Evolutionary conservation across 768 basidiomycete genomes (phyloP).

Genomic region (Auriscalpium vulgare): DNA sequence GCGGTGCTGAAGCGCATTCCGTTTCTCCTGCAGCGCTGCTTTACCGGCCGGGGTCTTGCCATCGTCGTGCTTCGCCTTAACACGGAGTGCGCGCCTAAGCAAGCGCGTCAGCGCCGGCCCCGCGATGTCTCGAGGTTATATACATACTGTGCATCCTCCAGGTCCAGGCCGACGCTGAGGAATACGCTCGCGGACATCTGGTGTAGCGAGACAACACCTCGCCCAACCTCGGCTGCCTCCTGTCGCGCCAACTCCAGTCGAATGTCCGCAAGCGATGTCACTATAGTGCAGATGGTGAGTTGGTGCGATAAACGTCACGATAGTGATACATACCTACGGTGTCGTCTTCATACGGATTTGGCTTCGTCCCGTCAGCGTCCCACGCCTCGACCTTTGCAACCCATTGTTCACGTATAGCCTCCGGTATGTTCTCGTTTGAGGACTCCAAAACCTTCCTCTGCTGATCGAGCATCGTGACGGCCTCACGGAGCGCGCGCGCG

Average conservation of each 20-base stretch:
- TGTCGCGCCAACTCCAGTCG: not conserved
- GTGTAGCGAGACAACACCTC: not conserved
- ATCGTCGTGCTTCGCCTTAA: too few relatives aligned
- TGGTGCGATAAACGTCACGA: not conserved
- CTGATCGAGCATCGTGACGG: not conserved
- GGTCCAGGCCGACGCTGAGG: not conserved
- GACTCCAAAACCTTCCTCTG: not conserved
- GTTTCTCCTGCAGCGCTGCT: too few relatives aligned
- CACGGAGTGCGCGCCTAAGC: too few relatives aligned
- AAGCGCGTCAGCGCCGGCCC: too few relatives aligned
- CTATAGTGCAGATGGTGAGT: not conserved
- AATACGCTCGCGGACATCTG: not conserved
- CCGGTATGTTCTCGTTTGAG: not conserved
- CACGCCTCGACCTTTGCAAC: not conserved
- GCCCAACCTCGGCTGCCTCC: not conserved
- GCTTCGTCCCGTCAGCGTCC: not conserved
- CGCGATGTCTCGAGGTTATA: too few relatives aligned
- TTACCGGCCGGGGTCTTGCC: too few relatives aligned
- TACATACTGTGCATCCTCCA: not conserved
- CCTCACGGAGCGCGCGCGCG: not conserved
- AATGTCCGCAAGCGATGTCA: not conserved
- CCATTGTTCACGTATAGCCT: not conserved
- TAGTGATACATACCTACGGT: not conserved
- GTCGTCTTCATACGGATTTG: not conserved
- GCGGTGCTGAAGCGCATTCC: too few relatives aligned